Evolutionary conservation across 257 asterid genomes (phyloP).

Genomic region (Fraxinus anomala): DNA sequence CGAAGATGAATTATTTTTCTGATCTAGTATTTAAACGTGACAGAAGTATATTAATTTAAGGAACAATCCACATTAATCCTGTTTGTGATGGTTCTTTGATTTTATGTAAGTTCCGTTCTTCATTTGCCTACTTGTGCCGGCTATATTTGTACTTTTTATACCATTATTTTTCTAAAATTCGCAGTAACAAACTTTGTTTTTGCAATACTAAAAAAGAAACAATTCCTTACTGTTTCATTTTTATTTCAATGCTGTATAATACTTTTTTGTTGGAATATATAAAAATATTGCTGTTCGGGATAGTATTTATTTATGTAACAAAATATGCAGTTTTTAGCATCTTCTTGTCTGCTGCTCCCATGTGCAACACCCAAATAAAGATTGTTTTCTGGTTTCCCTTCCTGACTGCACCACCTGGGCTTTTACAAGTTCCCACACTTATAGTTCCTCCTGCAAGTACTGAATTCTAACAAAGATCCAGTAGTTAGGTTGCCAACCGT

Average conservation of each 20-base stretch:
- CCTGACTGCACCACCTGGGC: background rate
- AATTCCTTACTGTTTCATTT: background rate
- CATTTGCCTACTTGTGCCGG: background rate
- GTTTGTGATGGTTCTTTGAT: background rate
- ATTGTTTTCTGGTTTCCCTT: background rate
- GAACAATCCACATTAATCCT: background rate
- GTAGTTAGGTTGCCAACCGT: background rate
- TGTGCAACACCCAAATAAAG: background rate
- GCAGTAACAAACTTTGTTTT: background rate
- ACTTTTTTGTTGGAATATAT: background rate
- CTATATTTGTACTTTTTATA: background rate
- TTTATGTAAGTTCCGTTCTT: background rate
- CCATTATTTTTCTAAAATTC: background rate
- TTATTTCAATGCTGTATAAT: background rate
- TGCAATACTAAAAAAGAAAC: too few species aligned
- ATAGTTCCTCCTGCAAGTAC: too few species aligned
- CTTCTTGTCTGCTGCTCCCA: background rate
- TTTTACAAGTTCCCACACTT: too few species aligned
- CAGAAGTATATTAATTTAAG: too few species aligned
- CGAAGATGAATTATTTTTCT: too few species aligned
- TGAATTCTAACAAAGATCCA: too few species aligned
- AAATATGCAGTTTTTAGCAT: background rate
- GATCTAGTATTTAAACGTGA: too few species aligned
- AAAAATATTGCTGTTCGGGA: too few species aligned
- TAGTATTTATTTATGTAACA: too few species aligned